Evolutionary conservation across 345 rosid genomes (phyloP).

Genomic region (Citrus sp.): DNA sequence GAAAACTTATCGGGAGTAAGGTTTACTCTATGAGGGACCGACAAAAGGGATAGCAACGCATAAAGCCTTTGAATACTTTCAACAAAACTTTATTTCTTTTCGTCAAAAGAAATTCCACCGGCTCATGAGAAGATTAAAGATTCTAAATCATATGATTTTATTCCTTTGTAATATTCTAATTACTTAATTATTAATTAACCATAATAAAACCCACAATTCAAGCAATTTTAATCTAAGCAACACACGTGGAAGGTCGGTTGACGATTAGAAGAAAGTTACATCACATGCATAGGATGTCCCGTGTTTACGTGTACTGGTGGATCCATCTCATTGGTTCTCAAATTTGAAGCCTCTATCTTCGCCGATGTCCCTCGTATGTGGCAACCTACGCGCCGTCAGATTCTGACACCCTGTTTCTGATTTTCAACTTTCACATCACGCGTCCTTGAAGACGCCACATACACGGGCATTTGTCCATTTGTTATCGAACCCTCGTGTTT

Average conservation of each 20-base stretch:
- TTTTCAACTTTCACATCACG: neutral
- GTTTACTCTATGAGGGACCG: neutral
- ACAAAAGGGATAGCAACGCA: neutral
- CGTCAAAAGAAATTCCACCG: constrained; percentile 6
- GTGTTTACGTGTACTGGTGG: neutral
- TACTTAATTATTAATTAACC: neutral
- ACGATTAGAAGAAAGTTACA: neutral
- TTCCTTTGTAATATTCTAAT: neutral
- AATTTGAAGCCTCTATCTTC: neutral
- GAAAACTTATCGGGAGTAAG: too few species aligned
- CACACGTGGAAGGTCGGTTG: neutral
- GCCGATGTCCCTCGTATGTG: neutral
- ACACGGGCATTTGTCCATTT: neutral
- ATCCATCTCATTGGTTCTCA: neutral
- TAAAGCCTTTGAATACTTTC: too few species aligned
- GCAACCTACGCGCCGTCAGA: constrained; percentile 12
- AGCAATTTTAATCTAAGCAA: neutral
- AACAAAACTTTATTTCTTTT: neutral
- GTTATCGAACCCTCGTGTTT: too few species aligned
- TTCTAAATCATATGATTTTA: neutral
- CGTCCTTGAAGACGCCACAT: neutral
- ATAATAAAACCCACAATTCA: neutral
- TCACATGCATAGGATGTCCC: neutral
- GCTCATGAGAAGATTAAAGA: neutral
- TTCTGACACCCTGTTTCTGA: neutral